A percentile compares a stretch with the other conserved stretches of the same genome.
Conservation (phyloP, 208 protist genomes). For the Kentomonas sorsogonicus region DNA sequence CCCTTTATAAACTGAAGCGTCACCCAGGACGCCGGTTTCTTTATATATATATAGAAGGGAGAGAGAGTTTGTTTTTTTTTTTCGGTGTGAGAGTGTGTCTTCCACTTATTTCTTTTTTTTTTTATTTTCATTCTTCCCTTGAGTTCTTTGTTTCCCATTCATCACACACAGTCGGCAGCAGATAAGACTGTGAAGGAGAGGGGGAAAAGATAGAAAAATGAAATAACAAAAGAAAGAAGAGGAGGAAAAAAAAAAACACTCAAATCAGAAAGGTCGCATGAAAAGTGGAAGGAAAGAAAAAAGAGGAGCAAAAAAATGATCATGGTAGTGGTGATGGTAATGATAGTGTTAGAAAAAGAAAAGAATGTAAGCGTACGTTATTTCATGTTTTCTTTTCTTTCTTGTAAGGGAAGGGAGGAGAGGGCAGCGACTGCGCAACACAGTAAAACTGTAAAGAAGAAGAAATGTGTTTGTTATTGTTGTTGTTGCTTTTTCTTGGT, state of each 20-base stretch:
- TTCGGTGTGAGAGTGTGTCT: not conserved
- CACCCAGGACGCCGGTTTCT: too few species aligned
- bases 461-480: slow-evolving; percentile 3
- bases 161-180: too few species aligned
- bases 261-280: not conserved
- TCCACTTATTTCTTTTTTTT: not conserved
- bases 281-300: slow-evolving; percentile 12
- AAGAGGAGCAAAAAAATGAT: slow-evolving; percentile 8
- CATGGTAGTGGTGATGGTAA: too few species aligned
- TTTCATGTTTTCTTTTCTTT: slow-evolving; percentile 4
- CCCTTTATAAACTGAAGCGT: too few species aligned
- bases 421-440: too few species aligned
- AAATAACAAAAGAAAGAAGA: slow-evolving; percentile 7
- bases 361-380: slow-evolving; percentile 7
- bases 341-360: slow-evolving; percentile 12
- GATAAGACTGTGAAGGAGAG: too few species aligned
- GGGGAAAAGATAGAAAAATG: slow-evolving; percentile 18
- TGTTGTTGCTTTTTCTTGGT: slow-evolving; percentile 13
- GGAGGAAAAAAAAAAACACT: slow-evolving; percentile 11
- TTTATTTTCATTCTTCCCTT: slow-evolving; percentile 2
- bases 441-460: not conserved
- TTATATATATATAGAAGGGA: too few species aligned
- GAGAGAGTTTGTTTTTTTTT: slow-evolving; percentile 4
- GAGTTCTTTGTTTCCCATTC: not conserved
- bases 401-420: too few species aligned